phyloP scores from a whole-genome alignment of 2,329 filamentous ascomycete genomes.

The Domatiomyces globalis region DNA sequence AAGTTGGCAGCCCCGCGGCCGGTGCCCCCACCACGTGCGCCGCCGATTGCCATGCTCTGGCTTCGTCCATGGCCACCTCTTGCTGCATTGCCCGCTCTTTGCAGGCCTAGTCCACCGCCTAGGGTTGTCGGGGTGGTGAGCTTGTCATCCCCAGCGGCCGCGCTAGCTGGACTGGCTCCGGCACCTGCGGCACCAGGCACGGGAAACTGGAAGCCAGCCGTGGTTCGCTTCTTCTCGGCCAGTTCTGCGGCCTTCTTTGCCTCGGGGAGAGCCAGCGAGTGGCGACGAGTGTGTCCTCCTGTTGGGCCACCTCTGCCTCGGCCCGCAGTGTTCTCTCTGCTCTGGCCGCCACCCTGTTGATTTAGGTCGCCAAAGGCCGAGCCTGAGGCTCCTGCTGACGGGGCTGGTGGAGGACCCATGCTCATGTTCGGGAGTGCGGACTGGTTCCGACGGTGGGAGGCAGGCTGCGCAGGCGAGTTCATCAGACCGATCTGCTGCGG shows the following conservation, averaged over 20 bases:
- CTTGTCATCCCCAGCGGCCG: conserved; percentile 26
- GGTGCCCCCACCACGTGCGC: conserved; percentile 49
- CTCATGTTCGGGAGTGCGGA: conserved; percentile 88
- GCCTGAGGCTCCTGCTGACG: conserved; percentile 72
- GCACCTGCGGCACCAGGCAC: conserved; percentile 51
- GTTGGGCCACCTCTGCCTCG: conserved; percentile 61
- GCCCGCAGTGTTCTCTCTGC: conserved; percentile 56
- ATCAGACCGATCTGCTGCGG: conserved; percentile 51
- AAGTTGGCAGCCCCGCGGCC: conserved; percentile 53
- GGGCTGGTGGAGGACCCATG: conserved; percentile 82
- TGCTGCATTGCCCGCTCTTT: conserved; percentile 73
- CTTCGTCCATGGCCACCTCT: conserved; percentile 48
- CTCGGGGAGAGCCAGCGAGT: conserved; percentile 86
- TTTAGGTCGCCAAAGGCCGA: conserved; percentile 67
- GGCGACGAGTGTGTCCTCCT: conserved; percentile 69
- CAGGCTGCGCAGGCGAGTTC: conserved; percentile 61
- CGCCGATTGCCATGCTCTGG: conserved; percentile 41
- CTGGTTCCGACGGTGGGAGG: conserved; percentile 92
- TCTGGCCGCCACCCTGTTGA: conserved; percentile 49
- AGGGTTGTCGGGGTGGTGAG: conserved; percentile 32
- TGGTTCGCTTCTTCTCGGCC: conserved; percentile 90
- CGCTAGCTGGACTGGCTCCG: conserved; percentile 35
- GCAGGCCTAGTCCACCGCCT: conserved; percentile 50
- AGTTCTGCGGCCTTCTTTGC: conserved; percentile 95
- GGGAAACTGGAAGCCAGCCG: conserved; percentile 89